Evolutionary conservation across 441 rosid genomes (phyloP).

Genomic region (Bruguiera hainesii): DNA sequence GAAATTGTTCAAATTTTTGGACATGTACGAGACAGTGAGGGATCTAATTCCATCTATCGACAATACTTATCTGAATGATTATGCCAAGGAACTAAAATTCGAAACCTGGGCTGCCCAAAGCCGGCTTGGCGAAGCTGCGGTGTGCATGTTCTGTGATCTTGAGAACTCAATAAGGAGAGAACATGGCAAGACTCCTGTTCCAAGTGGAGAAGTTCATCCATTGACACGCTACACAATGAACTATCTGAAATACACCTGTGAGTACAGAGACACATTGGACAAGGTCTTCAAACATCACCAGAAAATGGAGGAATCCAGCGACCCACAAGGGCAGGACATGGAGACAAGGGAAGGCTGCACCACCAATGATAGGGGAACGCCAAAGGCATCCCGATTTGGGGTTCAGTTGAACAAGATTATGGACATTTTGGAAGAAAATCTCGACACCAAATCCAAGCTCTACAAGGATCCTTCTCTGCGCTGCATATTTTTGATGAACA

Average conservation of each 20-base stretch:
- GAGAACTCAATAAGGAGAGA: conserved; percentile 75
- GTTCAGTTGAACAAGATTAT: not conserved
- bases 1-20: conserved; percentile 79
- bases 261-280: conserved; percentile 72
- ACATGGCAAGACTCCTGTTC: conserved; percentile 61
- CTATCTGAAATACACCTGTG: conserved; percentile 74
- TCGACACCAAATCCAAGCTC: not conserved
- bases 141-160: conserved; percentile 60
- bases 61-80: conserved; percentile 37
- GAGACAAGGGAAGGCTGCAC: not conserved
- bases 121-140: conserved; percentile 69
- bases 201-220: conserved; percentile 92
- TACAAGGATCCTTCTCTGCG: conserved; percentile 7
- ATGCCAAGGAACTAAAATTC: conserved; percentile 39
- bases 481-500: conserved; percentile 89
- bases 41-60: conserved; percentile 46
- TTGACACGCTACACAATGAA: conserved; percentile 87
- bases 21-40: conserved; percentile 70
- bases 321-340: not conserved
- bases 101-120: conserved; percentile 48
- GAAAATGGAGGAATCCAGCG: conserved; percentile 40
- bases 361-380: not conserved
- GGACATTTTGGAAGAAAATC: not conserved
- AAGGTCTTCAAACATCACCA: conserved; percentile 69
- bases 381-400: not conserved